Evolutionary conservation across 2,329 filamentous ascomycete genomes (phyloP).

Genomic region (Fusarium nematophilum): DNA sequence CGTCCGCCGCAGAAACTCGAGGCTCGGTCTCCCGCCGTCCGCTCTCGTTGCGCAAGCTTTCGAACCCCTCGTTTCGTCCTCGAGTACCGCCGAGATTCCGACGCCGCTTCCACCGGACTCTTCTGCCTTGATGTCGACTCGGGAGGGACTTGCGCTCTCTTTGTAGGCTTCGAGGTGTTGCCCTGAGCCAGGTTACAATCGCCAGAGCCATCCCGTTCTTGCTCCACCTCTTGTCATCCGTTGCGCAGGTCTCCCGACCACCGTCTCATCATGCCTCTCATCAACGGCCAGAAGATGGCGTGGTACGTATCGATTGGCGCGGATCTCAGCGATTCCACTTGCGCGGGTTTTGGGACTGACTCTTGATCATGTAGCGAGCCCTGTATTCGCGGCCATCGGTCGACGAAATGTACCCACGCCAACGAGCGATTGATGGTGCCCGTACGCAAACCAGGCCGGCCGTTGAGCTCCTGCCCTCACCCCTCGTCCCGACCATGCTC

Average conservation of each 20-base stretch:
- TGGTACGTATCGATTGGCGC: conserved; percentile 64
- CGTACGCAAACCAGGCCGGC: conserved; percentile 78
- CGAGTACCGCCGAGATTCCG: conserved; percentile 17
- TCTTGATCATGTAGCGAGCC: conserved; percentile 65
- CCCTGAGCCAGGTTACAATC: conserved; percentile 27
- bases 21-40: conserved; percentile 1
- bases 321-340: background rate
- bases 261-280: conserved; percentile 68
- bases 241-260: conserved; percentile 26
- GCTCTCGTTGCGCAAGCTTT: conserved; percentile 24
- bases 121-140: conserved; percentile 33
- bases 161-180: conserved; percentile 33
- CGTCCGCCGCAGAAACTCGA: conserved; percentile 17
- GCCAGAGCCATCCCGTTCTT: conserved; percentile 11
- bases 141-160: conserved; percentile 6
- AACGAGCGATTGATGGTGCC: conserved; percentile 75
- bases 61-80: conserved; percentile 1
- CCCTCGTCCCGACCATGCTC: conserved; percentile 70
- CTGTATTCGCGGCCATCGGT: conserved; percentile 80
- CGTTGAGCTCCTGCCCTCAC: conserved; percentile 76
- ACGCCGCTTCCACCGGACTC: conserved; percentile 11
- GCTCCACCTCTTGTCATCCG: conserved; percentile 29
- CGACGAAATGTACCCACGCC: conserved; percentile 78
- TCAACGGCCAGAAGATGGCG: conserved; percentile 78
- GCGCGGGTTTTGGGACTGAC: conserved; percentile 25